These are phyloP conservation scores for Apiosordaria backusii DNA, from an alignment of 495 filamentous ascomycete species.

Conservation along the genomic window DNA sequence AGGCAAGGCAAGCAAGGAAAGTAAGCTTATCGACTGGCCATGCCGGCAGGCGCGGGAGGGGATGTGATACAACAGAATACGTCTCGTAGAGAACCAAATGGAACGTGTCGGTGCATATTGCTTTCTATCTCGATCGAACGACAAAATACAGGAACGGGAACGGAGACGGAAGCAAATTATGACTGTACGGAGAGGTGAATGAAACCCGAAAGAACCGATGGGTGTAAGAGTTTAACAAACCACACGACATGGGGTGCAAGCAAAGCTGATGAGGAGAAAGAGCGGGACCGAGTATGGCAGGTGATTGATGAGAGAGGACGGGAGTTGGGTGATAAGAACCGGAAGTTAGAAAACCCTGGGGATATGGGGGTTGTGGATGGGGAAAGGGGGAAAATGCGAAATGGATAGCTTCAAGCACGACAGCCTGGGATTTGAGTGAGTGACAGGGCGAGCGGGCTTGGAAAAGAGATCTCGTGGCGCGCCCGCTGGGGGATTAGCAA, in stretches of 20 bases:
- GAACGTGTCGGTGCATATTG: too few relatives aligned
- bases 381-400: background rate
- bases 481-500: too few relatives aligned
- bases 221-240: background rate
- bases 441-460: background rate
- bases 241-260: too few relatives aligned
- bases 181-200: background rate
- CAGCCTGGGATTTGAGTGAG: background rate
- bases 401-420: slow-evolving; percentile 2
- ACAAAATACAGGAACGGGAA: too few relatives aligned
- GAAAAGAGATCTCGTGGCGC: background rate
- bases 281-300: background rate
- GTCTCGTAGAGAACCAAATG: too few relatives aligned
- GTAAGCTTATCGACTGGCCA: too few relatives aligned
- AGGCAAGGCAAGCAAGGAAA: too few relatives aligned
- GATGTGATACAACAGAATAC: too few relatives aligned
- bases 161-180: background rate
- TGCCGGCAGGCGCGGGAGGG: too few relatives aligned
- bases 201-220: background rate
- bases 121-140: too few relatives aligned
- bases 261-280: background rate
- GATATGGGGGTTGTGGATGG: background rate
- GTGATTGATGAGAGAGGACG: too few relatives aligned
- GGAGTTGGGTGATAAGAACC: background rate
- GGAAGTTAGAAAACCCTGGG: background rate